These are phyloP conservation scores for Calonectria naviculata DNA, from an alignment of 2,329 filamentous ascomycete genomes.

Conservation along the genomic window DNA sequence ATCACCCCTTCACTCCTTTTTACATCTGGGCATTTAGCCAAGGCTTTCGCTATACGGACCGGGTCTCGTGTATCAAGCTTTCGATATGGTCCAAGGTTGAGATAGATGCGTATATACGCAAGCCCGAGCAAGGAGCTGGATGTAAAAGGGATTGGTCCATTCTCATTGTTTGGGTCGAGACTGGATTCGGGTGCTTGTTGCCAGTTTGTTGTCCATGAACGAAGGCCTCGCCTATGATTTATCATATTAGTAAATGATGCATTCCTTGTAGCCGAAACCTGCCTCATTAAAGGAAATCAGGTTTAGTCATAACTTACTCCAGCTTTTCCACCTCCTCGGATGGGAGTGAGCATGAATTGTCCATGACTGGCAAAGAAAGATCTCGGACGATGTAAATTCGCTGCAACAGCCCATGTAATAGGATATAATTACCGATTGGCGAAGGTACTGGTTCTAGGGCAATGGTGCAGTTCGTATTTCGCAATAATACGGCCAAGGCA, in stretches of 20 bases:
- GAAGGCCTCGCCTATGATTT: constrained; percentile 42
- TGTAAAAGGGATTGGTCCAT: constrained; percentile 54
- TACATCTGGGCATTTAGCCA: constrained; percentile 51
- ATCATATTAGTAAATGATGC: neutral
- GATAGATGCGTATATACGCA: constrained; percentile 58
- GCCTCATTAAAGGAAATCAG: neutral
- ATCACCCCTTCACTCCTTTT: constrained; percentile 60
- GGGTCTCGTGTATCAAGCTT: constrained; percentile 57
- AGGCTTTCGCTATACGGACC: constrained; percentile 49
- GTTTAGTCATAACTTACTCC: constrained; percentile 37
- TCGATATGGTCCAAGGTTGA: constrained; percentile 56
- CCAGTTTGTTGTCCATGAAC: constrained; percentile 52
- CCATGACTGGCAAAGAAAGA: constrained; percentile 47
- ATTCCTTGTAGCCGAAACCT: neutral
- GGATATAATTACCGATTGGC: constrained; percentile 50
- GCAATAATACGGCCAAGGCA: constrained; percentile 46
- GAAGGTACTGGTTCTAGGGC: constrained; percentile 49
- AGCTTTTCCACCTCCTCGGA: constrained; percentile 50
- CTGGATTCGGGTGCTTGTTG: constrained; percentile 52
- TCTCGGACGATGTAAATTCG: constrained; percentile 52
- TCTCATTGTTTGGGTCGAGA: constrained; percentile 53
- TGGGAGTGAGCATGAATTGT: constrained; percentile 44
- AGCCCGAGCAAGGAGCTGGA: constrained; percentile 58
- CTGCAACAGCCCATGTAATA: constrained; percentile 50
- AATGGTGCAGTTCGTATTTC: constrained; percentile 40